Base-by-base conservation (phyloP, 192 early-diverging fungal genomes). In the Rhizophagus sp. region DNA sequence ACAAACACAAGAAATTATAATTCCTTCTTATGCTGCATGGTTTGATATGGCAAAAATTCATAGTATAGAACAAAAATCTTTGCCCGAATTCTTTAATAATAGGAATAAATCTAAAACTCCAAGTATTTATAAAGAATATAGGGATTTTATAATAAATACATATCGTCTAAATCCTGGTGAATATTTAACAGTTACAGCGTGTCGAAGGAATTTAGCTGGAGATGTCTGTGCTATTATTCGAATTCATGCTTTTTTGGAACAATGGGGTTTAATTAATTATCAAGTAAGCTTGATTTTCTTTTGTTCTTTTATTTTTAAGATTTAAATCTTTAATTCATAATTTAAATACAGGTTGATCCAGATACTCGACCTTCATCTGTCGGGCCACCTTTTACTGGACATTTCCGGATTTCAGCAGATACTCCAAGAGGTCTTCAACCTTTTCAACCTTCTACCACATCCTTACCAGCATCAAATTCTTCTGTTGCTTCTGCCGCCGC, bases 201-300 rank as follows among this genome's bases (percentile, higher is more conserved):
- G 97, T 86, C 85, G 97, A 69, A 87, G 98, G 30, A 98, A 99
- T 84, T 86, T 99, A 80, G 96, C 97, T 0, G 98, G 98, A 30
- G 98, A 99, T 87, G 98, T 99, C 9, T 98, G 98, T 82, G 95
- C 97, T 4, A 98, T 99, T 74, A 97, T 99, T 85, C 89, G 98
- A 67, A 96, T 99, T 5, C 98, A 99, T 86, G 95, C 97, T 4
- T 97, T 99, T 78, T 87, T 99, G 67, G 97, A 99, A 85, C 97
- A 99, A 83, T 99, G 98, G 98, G 98, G 98, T 2, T 87, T 99
- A 39, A 95, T 99, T 81, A 99, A 99, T 86, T 96, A 98, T 85
- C 96, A 99, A 89, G 95, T 96, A 83, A 33, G 41, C 7, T 15
- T 3, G 25, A n/a, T n/a, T 47, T 30, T 30, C 1, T 8, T 7